Base-by-base conservation (phyloP, 2,329 filamentous ascomycete species). In the Aspergillus novofumigatus region DNA sequence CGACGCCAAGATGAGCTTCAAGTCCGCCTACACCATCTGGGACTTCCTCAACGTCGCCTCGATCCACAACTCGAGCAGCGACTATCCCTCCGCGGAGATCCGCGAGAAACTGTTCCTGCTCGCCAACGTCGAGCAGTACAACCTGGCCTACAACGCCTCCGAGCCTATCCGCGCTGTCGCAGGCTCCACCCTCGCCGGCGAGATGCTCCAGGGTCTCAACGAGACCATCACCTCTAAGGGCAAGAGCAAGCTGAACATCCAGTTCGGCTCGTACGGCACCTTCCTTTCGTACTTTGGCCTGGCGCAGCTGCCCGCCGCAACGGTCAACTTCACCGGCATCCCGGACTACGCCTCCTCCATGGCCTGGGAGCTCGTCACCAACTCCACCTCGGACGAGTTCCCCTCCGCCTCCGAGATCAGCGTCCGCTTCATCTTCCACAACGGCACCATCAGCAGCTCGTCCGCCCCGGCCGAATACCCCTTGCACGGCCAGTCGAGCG, bases 341-440 rank as follows among this genome's bases (percentile, higher is more conserved):
- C 86, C 88, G n/a, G 87, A 92, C 76, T 96, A 96, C 67, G 91
- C 91, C 4, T 88, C 87, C 2, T 86, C 86, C 62, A 91, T 96
- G 83, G 81, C 81, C 5, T 92, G 95, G 71, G 92, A 96, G 78
- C 82, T 81, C 23, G 82, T 86, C 65, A 86, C 84, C 44, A 80
- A 83, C 59, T 67, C 67, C 4, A 65, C 67, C 6, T 67, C 70
- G 0, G 65, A 67, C 3, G 67, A 67, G 0, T 80, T 82, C 65
- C 80, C 80, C 2, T 63, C 71, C 3, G 59, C 66, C 17, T 73
- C 78, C 0, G 83, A 87, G 3, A 73, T 86, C 42, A 78, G 77
- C 56, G 81, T 87, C 11, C 79, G 85, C 35, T 87, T 87, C 75
- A 64, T 84, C 49, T 87, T 85, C 75, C 82, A 83, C 72, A 87